phyloP scores from a whole-genome alignment of 129 eudicot genomes.

The Mikania micrantha region DNA sequence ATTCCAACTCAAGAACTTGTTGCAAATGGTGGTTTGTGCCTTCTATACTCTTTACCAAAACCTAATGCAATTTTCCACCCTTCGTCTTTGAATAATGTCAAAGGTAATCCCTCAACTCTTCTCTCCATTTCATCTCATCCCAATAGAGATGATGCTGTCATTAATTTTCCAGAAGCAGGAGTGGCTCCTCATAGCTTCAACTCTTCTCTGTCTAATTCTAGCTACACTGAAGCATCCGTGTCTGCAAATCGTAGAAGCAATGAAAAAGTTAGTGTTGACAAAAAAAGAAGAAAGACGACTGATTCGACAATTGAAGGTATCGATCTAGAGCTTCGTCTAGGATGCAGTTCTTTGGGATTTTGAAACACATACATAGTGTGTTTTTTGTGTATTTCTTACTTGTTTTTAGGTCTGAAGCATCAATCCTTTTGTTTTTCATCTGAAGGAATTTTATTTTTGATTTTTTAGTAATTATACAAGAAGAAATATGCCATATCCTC shows the following conservation, averaged over 20 bases:
- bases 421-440: background rate
- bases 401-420: constrained; percentile 7
- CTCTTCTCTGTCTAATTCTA: constrained; percentile 7
- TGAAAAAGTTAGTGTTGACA: background rate
- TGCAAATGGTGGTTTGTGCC: constrained; percentile 31
- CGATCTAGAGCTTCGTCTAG: constrained; percentile 32
- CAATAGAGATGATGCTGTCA: background rate
- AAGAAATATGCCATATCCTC: background rate
- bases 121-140: constrained; percentile 11
- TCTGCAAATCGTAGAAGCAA: constrained; percentile 6
- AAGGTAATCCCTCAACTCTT: constrained; percentile 11
- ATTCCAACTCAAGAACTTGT: constrained; percentile 28
- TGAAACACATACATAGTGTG: constrained; percentile 8
- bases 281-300: constrained; percentile 7
- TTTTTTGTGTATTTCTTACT: background rate
- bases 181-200: constrained; percentile 12
- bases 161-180: background rate
- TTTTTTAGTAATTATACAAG: background rate
- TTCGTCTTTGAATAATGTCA: constrained; percentile 13
- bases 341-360: constrained; percentile 17
- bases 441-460: background rate
- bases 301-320: constrained; percentile 22
- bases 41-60: constrained; percentile 25
- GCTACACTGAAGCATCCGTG: constrained; percentile 13
- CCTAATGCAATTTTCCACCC: constrained; percentile 14